These are phyloP conservation scores for Peterozyma toletana DNA, from an alignment of 805 yeast genomes.

Conservation along the genomic window DNA sequence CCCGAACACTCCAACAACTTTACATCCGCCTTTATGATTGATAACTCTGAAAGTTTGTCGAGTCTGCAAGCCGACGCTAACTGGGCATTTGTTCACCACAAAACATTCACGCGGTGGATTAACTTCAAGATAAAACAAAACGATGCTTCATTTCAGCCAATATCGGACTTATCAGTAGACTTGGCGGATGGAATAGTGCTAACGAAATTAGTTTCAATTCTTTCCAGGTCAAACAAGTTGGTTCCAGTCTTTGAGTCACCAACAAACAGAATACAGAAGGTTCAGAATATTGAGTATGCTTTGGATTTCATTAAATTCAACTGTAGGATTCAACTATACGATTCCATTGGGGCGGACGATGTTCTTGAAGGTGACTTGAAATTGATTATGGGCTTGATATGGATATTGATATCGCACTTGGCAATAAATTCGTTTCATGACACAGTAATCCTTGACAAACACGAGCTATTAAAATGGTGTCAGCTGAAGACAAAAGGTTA, in stretches of 20 bases:
- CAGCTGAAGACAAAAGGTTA: slow-evolving; percentile 34
- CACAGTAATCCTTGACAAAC: slow-evolving; percentile 18
- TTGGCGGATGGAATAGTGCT: slow-evolving; percentile 33
- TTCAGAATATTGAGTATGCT: slow-evolving; percentile 37
- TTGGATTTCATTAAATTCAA: slow-evolving; percentile 33
- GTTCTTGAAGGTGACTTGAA: slow-evolving; percentile 41
- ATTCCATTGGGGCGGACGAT: slow-evolving; percentile 38
- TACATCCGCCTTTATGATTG: too few relatives aligned
- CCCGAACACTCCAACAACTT: too few relatives aligned
- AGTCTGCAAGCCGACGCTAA: slow-evolving; percentile 6
- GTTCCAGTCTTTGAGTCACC: slow-evolving; percentile 27
- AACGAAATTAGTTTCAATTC: slow-evolving; percentile 26
- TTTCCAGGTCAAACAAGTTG: slow-evolving; percentile 15
- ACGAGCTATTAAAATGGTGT: slow-evolving; percentile 45
- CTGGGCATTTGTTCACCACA: slow-evolving; percentile 39
- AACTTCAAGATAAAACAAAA: slow-evolving; percentile 23
- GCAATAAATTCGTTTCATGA: slow-evolving; percentile 15
- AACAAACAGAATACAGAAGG: slow-evolving; percentile 31
- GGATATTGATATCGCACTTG: slow-evolving; percentile 38
- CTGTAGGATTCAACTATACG: slow-evolving; percentile 29
- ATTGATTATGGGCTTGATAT: slow-evolving; percentile 37
- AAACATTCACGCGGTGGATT: slow-evolving; percentile 44
- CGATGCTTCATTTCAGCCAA: slow-evolving; percentile 4
- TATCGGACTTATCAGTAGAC: slow-evolving; percentile 23
- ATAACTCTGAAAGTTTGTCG: too few relatives aligned